Percentiles rank a stretch among this genome's conserved stretches.
Evolutionary conservation across 805 yeast species (phyloP).

Genomic region (Tetrapisispora namnaoensis): DNA sequence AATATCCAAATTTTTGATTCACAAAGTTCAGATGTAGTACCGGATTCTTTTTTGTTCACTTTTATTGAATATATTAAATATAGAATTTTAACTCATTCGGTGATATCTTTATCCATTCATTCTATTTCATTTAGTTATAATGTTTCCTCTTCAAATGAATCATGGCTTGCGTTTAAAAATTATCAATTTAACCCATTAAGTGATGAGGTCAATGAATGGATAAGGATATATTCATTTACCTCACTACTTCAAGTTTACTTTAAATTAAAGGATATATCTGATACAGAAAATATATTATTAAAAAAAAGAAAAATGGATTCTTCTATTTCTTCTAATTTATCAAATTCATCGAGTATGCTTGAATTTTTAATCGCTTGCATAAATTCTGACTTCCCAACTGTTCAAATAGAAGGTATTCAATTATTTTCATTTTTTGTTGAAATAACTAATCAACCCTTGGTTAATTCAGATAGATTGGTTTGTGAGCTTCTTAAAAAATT

Average conservation of each 20-base stretch:
- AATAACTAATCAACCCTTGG: not conserved
- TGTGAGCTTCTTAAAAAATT: slow-evolving; percentile 9
- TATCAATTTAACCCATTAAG: slow-evolving; percentile 9
- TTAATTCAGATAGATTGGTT: slow-evolving; percentile 4
- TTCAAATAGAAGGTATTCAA: slow-evolving; percentile 15
- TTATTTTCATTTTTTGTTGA: slow-evolving; percentile 13
- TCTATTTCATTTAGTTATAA: not conserved
- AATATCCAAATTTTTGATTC: not conserved
- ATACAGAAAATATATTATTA: slow-evolving; percentile 8
- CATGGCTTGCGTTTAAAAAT: slow-evolving; percentile 14
- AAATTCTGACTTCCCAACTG: slow-evolving; percentile 1
- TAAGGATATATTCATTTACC: slow-evolving; percentile 10
- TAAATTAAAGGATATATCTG: not conserved
- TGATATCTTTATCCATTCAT: not conserved
- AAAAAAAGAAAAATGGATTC: slow-evolving; percentile 15
- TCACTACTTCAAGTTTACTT: slow-evolving; percentile 13
- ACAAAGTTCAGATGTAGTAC: not conserved
- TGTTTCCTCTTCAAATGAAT: too few species aligned
- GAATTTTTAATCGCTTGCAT: slow-evolving; percentile 15
- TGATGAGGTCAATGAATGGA: slow-evolving; percentile 9
- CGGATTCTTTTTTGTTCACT: not conserved
- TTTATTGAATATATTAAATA: slow-evolving; percentile 12
- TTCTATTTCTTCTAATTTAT: slow-evolving; percentile 8
- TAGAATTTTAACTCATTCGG: slow-evolving; percentile 3
- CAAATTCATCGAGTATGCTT: slow-evolving; percentile 7